Evolutionary conservation across 2,329 filamentous ascomycete species (phyloP), one percentile per base, ranked within the genome.

Genomic region (Aspergillus phoenicis): DNA sequence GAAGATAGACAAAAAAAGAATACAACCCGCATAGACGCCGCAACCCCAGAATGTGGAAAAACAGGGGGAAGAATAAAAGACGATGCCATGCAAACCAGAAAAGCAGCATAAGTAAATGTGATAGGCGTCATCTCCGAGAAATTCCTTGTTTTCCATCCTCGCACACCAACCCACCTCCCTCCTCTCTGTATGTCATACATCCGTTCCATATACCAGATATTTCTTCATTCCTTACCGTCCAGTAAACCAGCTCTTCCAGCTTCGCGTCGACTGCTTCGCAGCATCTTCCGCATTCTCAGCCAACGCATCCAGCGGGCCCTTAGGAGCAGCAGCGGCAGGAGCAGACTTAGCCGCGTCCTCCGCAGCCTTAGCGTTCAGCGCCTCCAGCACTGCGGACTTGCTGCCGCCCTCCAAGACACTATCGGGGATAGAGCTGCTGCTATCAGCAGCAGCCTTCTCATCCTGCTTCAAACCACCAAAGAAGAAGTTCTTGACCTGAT

Each of bases 241-340:
- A 24, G 72, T 76, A 58, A 78, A 62, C 76, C 77, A 78, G 63
- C 73, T 73, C 56, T 68, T 75, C 77, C 77, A 79, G 64, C 77
- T 71, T 64, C 70, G 71, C 48, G 73, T 66, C 52, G 69, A 72
- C 55, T 74, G 67, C 67, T 78, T 78, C 24, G 71, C 70, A 56
- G 71, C 73, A 1, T 62, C 62, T 56, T 76, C 75, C n/a, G 67
- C 74, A 52, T 76, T 77, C 58, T 72, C 69, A 2, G 73, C 74
- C 57, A 77, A 64, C 13, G 68, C 65, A 66, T 77, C 75, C 64
- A 77, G 65, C 51, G 71, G 70, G 33, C 75, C 75, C 28, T 61
- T 61, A 36, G 62, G 51, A 22, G 57, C 5, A 63, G 67, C 52
- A 63, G 52, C 10, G 52, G 59, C 5, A 17, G 20, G 20, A 20